Evolutionary conservation across 1,139 yeast species (phyloP).

Genomic region (Scheffersomyces titani): DNA sequence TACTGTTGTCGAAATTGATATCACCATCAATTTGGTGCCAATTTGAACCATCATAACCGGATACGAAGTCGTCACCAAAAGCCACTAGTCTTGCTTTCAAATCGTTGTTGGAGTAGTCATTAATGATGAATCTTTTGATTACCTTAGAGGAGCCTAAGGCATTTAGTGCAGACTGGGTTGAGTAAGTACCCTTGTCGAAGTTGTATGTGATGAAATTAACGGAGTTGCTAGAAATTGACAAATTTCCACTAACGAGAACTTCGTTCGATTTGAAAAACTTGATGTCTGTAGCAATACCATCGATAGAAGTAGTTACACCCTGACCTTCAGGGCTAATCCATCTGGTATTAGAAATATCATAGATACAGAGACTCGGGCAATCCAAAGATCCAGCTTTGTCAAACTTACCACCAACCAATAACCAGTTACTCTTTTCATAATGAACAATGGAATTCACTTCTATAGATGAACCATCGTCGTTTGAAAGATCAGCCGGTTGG

Average conservation of each 20-base stretch:
- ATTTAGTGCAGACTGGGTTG: slow-evolving; percentile 22
- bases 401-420: slow-evolving; percentile 81
- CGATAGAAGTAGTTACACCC: slow-evolving; percentile 30
- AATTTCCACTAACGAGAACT: slow-evolving; percentile 65
- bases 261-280: slow-evolving; percentile 51
- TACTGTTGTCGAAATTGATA: slow-evolving; percentile 27
- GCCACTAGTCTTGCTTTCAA: slow-evolving; percentile 55
- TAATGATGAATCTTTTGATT: slow-evolving; percentile 50
- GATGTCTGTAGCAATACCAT: slow-evolving; percentile 59
- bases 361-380: slow-evolving; percentile 70
- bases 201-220: slow-evolving; percentile 54
- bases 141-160: slow-evolving; percentile 36
- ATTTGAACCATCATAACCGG: slow-evolving; percentile 49
- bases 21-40: slow-evolving; percentile 47
- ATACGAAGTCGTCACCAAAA: slow-evolving; percentile 51
- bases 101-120: slow-evolving; percentile 40
- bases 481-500: slow-evolving; percentile 51
- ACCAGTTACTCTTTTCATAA: slow-evolving; percentile 47
- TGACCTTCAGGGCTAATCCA: slow-evolving; percentile 56
- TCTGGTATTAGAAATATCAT: slow-evolving; percentile 53
- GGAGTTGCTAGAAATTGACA: slow-evolving; percentile 38
- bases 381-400: slow-evolving; percentile 56
- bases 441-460: slow-evolving; percentile 55
- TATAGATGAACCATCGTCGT: slow-evolving; percentile 25
- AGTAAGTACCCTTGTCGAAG: slow-evolving; percentile 37